Percentiles rank a stretch among this genome's conserved stretches.
Conservation (phyloP, 2,329 filamentous ascomycete genomes). For the Neonectria neomacrospora region DNA sequence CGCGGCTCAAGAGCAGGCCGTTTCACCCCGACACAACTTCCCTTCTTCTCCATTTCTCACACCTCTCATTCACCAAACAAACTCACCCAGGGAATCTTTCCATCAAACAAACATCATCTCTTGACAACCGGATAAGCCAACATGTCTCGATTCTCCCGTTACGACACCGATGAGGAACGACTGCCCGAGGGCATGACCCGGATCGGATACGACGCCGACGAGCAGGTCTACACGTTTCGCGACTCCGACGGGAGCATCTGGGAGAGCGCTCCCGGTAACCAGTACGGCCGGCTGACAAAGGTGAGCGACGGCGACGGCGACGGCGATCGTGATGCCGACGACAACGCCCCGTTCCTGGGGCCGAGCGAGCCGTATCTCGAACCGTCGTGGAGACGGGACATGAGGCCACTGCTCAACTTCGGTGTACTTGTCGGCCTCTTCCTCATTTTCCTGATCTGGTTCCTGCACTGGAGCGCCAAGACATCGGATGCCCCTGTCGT, state of each 20-base stretch:
- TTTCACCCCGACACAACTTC: constrained; percentile 1
- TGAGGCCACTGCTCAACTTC: constrained; percentile 69
- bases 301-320: constrained; percentile 48
- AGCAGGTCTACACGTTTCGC: constrained; percentile 63
- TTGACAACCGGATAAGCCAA: background rate
- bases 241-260: constrained; percentile 61
- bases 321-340: constrained; percentile 37
- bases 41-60: background rate
- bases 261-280: constrained; percentile 61
- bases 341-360: constrained; percentile 48
- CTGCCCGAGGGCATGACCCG: constrained; percentile 66
- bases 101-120: background rate
- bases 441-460: constrained; percentile 62
- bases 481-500: constrained; percentile 19
- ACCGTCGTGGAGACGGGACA: constrained; percentile 62
- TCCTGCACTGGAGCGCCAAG: constrained; percentile 51
- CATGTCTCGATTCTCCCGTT: constrained; percentile 57
- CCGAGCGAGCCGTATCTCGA: constrained; percentile 38
- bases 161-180: constrained; percentile 61
- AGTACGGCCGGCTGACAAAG: constrained; percentile 60
- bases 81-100: background rate
- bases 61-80: background rate
- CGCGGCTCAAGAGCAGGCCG: constrained; percentile 17
- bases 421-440: constrained; percentile 64
- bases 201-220: constrained; percentile 67